Percentiles rank a stretch among this genome's conserved stretches.
Evolutionary conservation across 768 basidiomycete genomes (phyloP).

Genomic region (Kwoniella newhampshirensis): DNA sequence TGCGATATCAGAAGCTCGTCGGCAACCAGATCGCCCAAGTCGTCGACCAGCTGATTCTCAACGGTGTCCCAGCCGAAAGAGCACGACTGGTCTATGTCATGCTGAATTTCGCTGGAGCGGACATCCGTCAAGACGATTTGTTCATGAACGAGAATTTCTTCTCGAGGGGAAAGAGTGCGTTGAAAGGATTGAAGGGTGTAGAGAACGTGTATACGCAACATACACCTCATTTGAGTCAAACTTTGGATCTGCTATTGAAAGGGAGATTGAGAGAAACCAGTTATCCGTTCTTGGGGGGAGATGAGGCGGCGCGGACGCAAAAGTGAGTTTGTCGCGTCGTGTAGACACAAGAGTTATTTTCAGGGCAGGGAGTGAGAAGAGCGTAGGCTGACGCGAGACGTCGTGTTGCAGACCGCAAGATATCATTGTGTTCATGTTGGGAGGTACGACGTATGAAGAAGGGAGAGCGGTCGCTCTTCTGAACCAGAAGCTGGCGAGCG

Average conservation of each 20-base stretch:
- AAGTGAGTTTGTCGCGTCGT: conserved; percentile 52
- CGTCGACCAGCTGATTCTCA: conserved; percentile 52
- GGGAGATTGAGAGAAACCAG: conserved; percentile 81
- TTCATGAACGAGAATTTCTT: conserved; percentile 94
- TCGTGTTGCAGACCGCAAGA: conserved; percentile 73
- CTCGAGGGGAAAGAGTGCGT: conserved; percentile 86
- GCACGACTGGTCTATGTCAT: conserved; percentile 71
- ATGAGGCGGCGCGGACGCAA: conserved; percentile 61
- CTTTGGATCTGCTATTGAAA: conserved; percentile 81
- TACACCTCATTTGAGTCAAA: conserved; percentile 86
- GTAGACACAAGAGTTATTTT: too few relatives aligned
- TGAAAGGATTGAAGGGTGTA: conserved; percentile 96
- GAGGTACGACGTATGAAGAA: conserved; percentile 95
- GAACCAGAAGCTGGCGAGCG: conserved; percentile 69
- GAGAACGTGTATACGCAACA: conserved; percentile 99
- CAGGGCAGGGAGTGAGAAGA: too few relatives aligned
- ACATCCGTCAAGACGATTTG: conserved; percentile 94
- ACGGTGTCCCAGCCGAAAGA: conserved; percentile 59
- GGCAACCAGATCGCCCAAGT: conserved; percentile 72
- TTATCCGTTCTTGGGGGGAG: conserved; percentile 82
- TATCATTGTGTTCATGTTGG: conserved; percentile 93
- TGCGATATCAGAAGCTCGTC: conserved; percentile 90
- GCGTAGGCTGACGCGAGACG: conserved; percentile 5
- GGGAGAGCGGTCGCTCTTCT: conserved; percentile 77
- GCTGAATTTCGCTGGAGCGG: conserved; percentile 87